Base-by-base conservation (phyloP, 495 filamentous ascomycete genomes). In the Lentithecium fluviatile region DNA sequence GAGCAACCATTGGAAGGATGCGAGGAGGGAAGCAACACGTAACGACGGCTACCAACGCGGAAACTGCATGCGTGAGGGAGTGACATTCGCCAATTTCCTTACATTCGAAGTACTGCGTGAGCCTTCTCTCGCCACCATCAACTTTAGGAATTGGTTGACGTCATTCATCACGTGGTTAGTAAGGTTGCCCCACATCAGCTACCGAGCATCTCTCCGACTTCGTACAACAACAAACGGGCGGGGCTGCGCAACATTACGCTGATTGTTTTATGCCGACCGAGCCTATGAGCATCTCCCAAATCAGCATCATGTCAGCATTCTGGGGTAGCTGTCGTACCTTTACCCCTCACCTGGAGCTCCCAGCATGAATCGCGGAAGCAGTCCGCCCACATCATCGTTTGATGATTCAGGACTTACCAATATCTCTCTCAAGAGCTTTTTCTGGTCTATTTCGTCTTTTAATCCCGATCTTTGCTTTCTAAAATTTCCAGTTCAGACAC, bases 171-270 rank as follows among this genome's bases (percentile, higher is more conserved):
- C 40, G 13, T n/a, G 15, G 40, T 15, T n/a, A 15, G 4, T 43
- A 12, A 54, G 4, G 26, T 26, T 43, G 51, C 51, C 51, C 51
- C 51, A 54, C 51, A 54, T 43, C 51, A 54, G 23, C 17, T 8
- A 40, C 51, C 34, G 36, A 54, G 10, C 10, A n/a, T 32, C 6
- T 15, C 51, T 43, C 51, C 51, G 32, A 43, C 34, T 38, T 43
- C 51, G 19, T 38, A 15, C 36, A 38, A 8, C 36, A 38, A 38
- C 13, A 43, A 5, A 3, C 40, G 3, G 3, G 40, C 40, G 40
- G 40, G 40, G 40, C 19, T 15, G 40, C 40, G 40, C 40, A 20
- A 43, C 40, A 10, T 32, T 15, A 43, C 13, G 13, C 15, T 8
- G 36, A 8, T 13, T 13, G 15, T 20, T 43, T 43, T 15, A 15